Conservation (phyloP, 2,329 filamentous ascomycete species). For the Volutella citrinella region DNA sequence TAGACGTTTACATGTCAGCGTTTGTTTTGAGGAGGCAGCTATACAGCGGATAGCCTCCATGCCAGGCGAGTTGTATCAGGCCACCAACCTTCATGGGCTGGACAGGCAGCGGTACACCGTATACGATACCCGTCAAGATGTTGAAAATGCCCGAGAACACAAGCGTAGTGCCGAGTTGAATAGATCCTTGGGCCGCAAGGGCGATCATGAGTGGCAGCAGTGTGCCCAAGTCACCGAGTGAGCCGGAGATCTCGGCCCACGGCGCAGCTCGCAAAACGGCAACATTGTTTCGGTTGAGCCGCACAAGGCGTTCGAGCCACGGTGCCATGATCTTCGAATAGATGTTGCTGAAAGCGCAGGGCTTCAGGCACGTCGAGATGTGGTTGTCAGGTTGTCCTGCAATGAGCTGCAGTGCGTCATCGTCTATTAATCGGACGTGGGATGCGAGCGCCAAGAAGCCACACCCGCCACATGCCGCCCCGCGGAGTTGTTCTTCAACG, state of each 20-base stretch:
- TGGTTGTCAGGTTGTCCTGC: too few relatives aligned
- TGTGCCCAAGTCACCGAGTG: conserved; percentile 84
- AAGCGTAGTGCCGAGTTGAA: conserved; percentile 79
- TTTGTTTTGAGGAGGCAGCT: neutral
- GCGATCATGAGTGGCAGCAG: conserved; percentile 87
- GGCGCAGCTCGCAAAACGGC: conserved; percentile 45
- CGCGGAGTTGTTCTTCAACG: too few relatives aligned
- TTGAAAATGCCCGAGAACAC: conserved; percentile 89
- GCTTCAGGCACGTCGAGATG: too few relatives aligned
- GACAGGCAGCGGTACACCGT: conserved; percentile 86
- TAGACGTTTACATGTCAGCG: conserved; percentile 22
- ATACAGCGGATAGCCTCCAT: too few relatives aligned
- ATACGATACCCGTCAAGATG: conserved; percentile 73
- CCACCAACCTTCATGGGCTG: conserved; percentile 71
- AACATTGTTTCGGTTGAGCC: conserved; percentile 46
- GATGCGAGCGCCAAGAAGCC: too few relatives aligned
- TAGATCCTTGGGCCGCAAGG: conserved; percentile 72
- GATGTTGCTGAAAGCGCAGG: neutral
- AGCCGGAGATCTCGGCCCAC: conserved; percentile 77
- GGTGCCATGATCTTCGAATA: conserved; percentile 15
- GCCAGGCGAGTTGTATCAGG: neutral
- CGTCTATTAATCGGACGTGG: too few relatives aligned
- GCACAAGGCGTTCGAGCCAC: conserved; percentile 28
- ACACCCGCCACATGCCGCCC: too few relatives aligned
- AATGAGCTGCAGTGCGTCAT: too few relatives aligned